These are phyloP conservation scores for Pseudisothecium myosuroides DNA, from an alignment of 225 moss, liverwort and hornwort genomes.

Conservation along the genomic window DNA sequence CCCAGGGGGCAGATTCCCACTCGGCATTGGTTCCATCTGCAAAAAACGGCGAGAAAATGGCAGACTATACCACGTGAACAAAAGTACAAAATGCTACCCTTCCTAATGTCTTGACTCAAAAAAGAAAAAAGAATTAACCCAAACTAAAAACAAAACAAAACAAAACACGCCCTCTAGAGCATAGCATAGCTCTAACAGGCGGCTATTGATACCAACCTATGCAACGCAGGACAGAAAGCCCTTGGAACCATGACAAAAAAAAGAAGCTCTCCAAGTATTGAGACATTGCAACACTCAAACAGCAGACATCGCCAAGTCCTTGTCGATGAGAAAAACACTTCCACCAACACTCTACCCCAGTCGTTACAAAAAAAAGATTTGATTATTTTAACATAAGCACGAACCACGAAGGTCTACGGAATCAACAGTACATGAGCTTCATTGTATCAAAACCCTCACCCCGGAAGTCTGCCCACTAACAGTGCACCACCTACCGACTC, in stretches of 20 bases:
- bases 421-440: background rate
- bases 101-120: background rate
- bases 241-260: background rate
- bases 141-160: background rate
- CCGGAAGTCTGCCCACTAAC: background rate
- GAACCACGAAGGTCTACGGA: background rate
- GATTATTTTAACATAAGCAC: background rate
- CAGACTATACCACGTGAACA: conserved; percentile 20
- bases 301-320: background rate
- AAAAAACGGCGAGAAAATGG: conserved; percentile 63
- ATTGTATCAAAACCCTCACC: background rate
- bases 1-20: conserved; percentile 99
- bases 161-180: background rate
- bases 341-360: background rate
- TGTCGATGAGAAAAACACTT: background rate
- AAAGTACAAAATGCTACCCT: background rate
- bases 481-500: background rate
- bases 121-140: background rate
- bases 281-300: background rate
- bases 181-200: background rate
- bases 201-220: background rate
- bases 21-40: conserved; percentile 99
- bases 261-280: background rate
- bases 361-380: background rate
- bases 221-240: background rate